Base-by-base conservation (phyloP, 352 stramenopile genomes). In the Pythium phragmitis region DNA sequence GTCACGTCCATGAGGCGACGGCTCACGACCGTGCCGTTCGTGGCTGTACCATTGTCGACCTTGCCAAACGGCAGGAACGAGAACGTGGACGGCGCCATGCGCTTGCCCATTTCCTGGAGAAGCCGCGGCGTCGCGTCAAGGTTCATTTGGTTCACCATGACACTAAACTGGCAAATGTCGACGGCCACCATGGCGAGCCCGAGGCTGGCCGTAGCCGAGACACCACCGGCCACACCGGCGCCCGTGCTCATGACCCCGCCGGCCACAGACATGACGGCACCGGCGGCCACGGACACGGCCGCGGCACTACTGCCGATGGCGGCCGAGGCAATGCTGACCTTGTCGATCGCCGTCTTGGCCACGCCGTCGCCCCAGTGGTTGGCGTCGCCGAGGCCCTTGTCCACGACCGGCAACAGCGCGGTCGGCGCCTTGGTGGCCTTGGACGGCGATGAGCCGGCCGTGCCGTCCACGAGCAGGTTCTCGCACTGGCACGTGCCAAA, bases 101-200 rank as follows among this genome's bases (percentile, higher is more conserved):
- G 73, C 49, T 82, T 84, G 28, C 85, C 85, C 82, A 92, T 90
- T 46, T 90, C 79, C 67, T 91, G 80, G 30, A 92, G 74, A 57
- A 91, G 77, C 1, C 80, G 80, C 23, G 84, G 82, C 33, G 80
- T 83, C 6, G 80, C 82, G 39, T 92, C 80, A 21, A 92, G 67
- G 69, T 92, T 92, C 79, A 92, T 87, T 60, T 92, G 84, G 71
- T 85, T 92, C 33, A 92, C 74, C 84, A 92, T 92, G 56, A 92
- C 79, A 11, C 79, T 79, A 60, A 92, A 92, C 70, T 92, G 84
- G 57, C 84, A 92, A 28, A 92, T 72, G 33, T 92, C 84, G 36
- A 91, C 76, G 0, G 82, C 80, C 21, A 82, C 80, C 67, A 91
- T 80, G 19, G 79, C 85, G 33, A 90, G 77, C 8, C 82, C 76